Conservation (phyloP, 2,329 filamentous ascomycete genomes). For the Colletotrichum theobromicola region DNA sequence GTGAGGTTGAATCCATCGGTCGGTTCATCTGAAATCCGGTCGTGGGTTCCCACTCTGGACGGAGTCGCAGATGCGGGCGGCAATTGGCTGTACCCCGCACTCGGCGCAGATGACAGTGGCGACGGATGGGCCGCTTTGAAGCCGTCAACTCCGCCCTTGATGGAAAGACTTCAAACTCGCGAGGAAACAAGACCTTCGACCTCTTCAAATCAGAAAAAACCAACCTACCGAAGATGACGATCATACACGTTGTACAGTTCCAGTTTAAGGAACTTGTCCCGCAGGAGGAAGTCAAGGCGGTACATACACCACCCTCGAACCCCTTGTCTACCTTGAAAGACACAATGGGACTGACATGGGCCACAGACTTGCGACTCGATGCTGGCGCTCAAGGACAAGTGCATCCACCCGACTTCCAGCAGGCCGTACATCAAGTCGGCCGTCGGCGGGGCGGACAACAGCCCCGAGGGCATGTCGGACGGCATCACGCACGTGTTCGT, state of each 20-base stretch:
- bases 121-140: background rate
- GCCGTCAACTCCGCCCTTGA: background rate
- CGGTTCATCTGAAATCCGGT: background rate
- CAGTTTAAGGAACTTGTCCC: slow-evolving; percentile 62
- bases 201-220: background rate
- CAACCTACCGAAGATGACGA: slow-evolving; percentile 51
- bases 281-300: slow-evolving; percentile 58
- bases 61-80: background rate
- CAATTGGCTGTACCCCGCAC: background rate
- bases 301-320: slow-evolving; percentile 38
- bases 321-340: background rate
- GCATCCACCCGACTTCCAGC: slow-evolving; percentile 64
- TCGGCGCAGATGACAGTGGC: background rate
- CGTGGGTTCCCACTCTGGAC: background rate
- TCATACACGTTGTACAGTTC: slow-evolving; percentile 74
- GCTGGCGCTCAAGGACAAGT: slow-evolving; percentile 60
- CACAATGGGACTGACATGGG: background rate
- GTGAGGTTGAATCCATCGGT: background rate
- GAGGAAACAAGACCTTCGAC: background rate
- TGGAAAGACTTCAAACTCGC: background rate
- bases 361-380: slow-evolving; percentile 37
- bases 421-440: slow-evolving; percentile 64
- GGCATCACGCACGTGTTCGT: slow-evolving; percentile 75
- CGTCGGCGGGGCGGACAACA: slow-evolving; percentile 67
- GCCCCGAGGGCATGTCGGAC: slow-evolving; percentile 62